Evolutionary conservation across 139 green algal genomes (phyloP).

Genomic region (Coelastrella sp.): DNA sequence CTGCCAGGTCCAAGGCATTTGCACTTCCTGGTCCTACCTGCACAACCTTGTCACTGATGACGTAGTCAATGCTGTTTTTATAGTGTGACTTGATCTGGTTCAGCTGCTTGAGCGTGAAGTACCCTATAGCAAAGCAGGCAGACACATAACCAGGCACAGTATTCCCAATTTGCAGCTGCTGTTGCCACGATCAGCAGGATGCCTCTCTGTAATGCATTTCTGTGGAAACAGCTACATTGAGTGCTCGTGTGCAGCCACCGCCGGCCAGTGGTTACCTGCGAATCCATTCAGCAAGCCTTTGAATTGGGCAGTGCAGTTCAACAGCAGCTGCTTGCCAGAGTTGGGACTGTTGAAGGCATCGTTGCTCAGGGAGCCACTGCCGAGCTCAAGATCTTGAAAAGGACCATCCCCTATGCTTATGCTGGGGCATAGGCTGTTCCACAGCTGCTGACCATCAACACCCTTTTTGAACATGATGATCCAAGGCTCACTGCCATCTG

Average conservation of each 20-base stretch:
- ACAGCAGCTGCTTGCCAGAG: background rate
- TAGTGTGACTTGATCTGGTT: conserved; percentile 20
- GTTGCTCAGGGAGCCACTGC: background rate
- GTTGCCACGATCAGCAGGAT: background rate
- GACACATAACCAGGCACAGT: background rate
- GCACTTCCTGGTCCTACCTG: background rate
- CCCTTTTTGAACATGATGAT: conserved; percentile 41
- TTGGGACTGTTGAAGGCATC: background rate
- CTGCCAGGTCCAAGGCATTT: too few species aligned
- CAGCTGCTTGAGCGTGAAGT: conserved; percentile 42
- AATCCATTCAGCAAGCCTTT: conserved; percentile 32
- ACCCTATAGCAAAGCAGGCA: conserved; percentile 19
- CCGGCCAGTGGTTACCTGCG: background rate
- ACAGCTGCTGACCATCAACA: conserved; percentile 36
- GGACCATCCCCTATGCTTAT: conserved; percentile 10
- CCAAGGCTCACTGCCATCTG: conserved; percentile 39
- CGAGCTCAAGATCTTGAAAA: background rate
- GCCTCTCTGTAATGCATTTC: background rate
- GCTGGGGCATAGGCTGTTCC: conserved; percentile 37
- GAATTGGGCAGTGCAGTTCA: conserved; percentile 20
- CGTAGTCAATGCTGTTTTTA: conserved; percentile 49
- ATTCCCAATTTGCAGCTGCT: background rate
- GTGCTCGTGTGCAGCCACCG: background rate
- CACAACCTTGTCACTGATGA: conserved; percentile 22
- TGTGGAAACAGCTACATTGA: background rate